Evolutionary conservation across 176 grass and related monocot species (phyloP), one percentile per base, ranked within the genome.

Genomic region (Zizania latifolia): DNA sequence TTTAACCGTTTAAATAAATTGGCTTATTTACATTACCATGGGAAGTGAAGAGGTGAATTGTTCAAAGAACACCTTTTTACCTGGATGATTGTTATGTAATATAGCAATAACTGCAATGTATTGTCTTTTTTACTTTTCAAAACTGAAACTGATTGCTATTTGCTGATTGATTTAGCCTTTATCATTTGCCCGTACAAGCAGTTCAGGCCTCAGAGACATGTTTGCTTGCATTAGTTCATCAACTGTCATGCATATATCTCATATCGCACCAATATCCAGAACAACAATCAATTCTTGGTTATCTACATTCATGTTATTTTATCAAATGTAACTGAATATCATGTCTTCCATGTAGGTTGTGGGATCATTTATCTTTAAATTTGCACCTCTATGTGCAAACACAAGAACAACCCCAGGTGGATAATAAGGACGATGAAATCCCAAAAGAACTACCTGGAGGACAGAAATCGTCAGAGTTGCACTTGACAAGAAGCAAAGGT

Each of bases 341-440:
- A 6, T 76, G 19, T 28, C 55, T 2, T 14, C 57, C 59, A 70
- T 83, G 44, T 72, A 96, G 93, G 93, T 73, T 96, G 74, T 96
- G 89, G 89, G 87, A 92, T 73, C 86, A 96, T 90, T 85, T 96
- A 56, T 92, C 89, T 77, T 59, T 78, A 43, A 85, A 96, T 78
- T 80, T 82, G 53, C 71, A 81, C 77, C 72, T 88, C 19, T 96
- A 96, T 81, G 74, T 85, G 68, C 75, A 80, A 78, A 46, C 53
- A 48, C 74, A 89, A 67, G 72, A 60, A 59, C 29, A 78, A 48
- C 10, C 24, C 10, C 63, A 82, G 77, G 54, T 76, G 61, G 76
- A 82, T 39, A 62, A 44, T 55, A 83, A 72, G 36, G 75, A 63
- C 74, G 72, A 72, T 70, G 72, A 62, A 24, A 50, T 22, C 21